Conservation (phyloP, 345 rosid genomes). For the Aquilaria sinensis region DNA sequence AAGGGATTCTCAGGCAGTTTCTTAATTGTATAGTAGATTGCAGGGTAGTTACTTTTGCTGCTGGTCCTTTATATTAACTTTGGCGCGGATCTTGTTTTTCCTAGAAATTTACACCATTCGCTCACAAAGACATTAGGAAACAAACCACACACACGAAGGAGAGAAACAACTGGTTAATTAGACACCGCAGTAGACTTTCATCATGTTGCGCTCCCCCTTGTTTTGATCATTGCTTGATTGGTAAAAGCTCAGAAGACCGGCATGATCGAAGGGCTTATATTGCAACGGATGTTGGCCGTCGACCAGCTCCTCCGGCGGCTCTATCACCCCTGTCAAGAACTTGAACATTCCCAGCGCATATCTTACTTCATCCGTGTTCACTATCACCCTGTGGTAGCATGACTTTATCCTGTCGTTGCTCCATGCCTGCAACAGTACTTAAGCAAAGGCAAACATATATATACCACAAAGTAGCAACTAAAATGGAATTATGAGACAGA, state of each 20-base stretch:
- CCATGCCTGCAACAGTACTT: conserved; percentile 47
- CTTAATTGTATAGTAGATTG: no score
- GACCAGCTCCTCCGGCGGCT: conserved; percentile 45
- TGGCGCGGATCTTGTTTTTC: no score
- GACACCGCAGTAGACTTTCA: conserved; percentile 50
- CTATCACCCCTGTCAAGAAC: conserved; percentile 32
- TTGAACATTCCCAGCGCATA: conserved; percentile 54
- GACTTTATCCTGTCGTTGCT: conserved; percentile 62
- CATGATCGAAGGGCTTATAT: conserved; percentile 55
- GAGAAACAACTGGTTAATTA: background rate
- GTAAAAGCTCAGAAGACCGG: conserved; percentile 40
- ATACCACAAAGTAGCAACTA: background rate
- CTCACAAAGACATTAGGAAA: no score
- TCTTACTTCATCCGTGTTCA: conserved; percentile 39
- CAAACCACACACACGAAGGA: no score
- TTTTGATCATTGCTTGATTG: conserved; percentile 14
- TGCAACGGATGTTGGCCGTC: conserved; percentile 52
- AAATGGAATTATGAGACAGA: background rate
- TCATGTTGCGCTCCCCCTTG: conserved; percentile 29
- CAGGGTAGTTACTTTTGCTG: no score
- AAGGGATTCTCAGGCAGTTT: no score
- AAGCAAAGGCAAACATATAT: background rate
- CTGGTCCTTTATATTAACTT: no score
- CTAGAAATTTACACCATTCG: no score
- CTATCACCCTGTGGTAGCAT: conserved; percentile 50